Conservation (phyloP, 225 moss, liverwort and hornwort species). For the Neckera pumila region DNA sequence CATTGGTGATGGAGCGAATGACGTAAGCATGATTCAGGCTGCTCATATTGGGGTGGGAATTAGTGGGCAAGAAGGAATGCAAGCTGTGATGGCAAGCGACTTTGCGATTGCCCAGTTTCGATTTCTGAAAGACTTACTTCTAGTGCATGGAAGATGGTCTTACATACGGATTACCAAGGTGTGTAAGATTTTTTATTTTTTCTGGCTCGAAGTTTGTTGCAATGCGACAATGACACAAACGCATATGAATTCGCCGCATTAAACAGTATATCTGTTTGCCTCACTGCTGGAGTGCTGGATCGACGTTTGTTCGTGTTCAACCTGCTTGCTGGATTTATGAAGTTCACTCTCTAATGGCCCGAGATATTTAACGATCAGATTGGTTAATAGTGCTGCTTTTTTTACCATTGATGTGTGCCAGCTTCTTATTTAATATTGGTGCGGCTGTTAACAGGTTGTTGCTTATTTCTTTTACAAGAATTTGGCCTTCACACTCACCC, state of each 20-base stretch:
- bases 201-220: not conserved
- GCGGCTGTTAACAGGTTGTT: constrained; percentile 46
- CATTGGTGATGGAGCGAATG: constrained; percentile 98
- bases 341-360: not conserved
- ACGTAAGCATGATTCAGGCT: constrained; percentile 98
- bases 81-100: constrained; percentile 99
- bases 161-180: constrained; percentile 95
- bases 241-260: not conserved
- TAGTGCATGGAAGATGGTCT: constrained; percentile 93
- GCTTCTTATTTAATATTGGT: not conserved
- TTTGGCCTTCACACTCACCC: constrained; percentile 76
- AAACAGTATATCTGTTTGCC: not conserved
- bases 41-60: constrained; percentile 96
- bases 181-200: not conserved
- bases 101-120: constrained; percentile 96
- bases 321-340: not conserved
- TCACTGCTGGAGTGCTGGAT: not conserved
- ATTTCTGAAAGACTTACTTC: constrained; percentile 68
- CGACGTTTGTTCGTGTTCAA: not conserved
- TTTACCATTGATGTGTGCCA: not conserved
- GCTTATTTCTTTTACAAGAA: constrained; percentile 98
- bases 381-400: not conserved
- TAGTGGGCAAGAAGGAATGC: constrained; percentile 95
- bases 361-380: not conserved
- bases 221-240: not conserved